Base-by-base conservation (phyloP, 768 basidiomycete genomes). In the Podaxis sp. region DNA sequence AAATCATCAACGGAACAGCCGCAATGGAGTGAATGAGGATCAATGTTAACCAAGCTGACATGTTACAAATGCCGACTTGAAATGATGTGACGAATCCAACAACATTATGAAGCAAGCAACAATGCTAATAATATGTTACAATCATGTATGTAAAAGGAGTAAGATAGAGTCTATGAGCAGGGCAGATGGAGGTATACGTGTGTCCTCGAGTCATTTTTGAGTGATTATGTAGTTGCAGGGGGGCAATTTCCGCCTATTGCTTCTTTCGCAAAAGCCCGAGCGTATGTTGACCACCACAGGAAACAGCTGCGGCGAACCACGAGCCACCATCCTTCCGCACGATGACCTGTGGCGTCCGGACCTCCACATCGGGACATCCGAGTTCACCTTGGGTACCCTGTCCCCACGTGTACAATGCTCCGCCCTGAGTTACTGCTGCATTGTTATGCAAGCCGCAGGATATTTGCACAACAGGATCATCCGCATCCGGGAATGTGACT, bases 201-300 rank as follows among this genome's bases (percentile, higher is more conserved):
- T 40, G 11, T 25, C n/a, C 14, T 21, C 52, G 11, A 55, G 21
- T 14, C 38, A 55, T 13, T 25, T 37, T 44, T n/a, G 42, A 44
- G 6, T 44, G 42, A 44, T 44, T 21, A 23, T 6, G 23, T 55
- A 18, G 36, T 36, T 11, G 23, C 21, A 7, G 1, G n/a, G 5
- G 47, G 5, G 47, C 10, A 48, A 10, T 23, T 7, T 48, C 47
- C 40, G 60, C 25, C 64, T 67, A 70, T 64, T 70, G 67, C 70
- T 86, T 89, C 69, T 84, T 88, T 68, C 86, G 83, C 71, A 91
- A 83, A 59, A 91, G 73, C 35, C 86, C 90, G 18, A 91, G 68
- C 1, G 88, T 85, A 68, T 92, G 90, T 68, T 92, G 91, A 2
- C 90, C 90, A 36, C 90, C 90, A 70, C 90, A 91, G 1, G 87